Conservation (phyloP, 306 rosid genomes). For the Begonia loranthoides region DNA sequence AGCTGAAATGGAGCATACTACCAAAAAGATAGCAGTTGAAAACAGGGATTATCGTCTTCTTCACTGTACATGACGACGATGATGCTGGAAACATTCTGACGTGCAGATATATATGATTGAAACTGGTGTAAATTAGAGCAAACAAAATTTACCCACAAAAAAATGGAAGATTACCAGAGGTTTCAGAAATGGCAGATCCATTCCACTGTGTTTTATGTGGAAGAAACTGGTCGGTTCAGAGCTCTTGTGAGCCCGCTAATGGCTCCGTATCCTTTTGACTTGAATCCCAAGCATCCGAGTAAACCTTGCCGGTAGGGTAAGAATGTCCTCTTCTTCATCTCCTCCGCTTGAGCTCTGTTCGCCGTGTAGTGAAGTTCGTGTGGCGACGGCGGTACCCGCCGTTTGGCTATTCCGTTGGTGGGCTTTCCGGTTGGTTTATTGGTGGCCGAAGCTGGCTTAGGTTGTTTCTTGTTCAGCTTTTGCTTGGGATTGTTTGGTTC, state of each 20-base stretch:
- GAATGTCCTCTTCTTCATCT: conserved; percentile 77
- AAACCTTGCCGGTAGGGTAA: conserved; percentile 83
- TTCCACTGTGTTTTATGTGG: conserved; percentile 34
- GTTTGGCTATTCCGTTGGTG: conserved; percentile 58
- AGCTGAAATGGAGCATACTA: no score
- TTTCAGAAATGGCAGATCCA: no score
- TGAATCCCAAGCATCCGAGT: conserved; percentile 88
- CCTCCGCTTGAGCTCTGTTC: conserved; percentile 81
- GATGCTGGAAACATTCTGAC: no score
- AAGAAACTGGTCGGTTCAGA: conserved; percentile 61
- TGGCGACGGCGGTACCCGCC: conserved; percentile 57
- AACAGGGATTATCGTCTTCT: no score
- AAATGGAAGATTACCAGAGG: no score
- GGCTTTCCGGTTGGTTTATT: conserved; percentile 31
- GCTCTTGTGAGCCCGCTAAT: conserved; percentile 88
- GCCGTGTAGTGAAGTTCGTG: conserved; percentile 83
- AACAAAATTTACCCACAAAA: no score
- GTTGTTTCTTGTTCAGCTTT: background rate
- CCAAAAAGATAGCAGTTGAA: no score
- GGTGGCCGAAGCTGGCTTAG: conserved; percentile 4
- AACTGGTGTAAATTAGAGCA: no score
- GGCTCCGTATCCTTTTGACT: conserved; percentile 88
- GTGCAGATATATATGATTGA: no score
- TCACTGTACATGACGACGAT: no score
- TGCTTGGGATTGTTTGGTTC: conserved; percentile 9